Base-by-base conservation (phyloP, 2,329 filamentous ascomycete genomes). In the Sporothrix brunneoviolacea region DNA sequence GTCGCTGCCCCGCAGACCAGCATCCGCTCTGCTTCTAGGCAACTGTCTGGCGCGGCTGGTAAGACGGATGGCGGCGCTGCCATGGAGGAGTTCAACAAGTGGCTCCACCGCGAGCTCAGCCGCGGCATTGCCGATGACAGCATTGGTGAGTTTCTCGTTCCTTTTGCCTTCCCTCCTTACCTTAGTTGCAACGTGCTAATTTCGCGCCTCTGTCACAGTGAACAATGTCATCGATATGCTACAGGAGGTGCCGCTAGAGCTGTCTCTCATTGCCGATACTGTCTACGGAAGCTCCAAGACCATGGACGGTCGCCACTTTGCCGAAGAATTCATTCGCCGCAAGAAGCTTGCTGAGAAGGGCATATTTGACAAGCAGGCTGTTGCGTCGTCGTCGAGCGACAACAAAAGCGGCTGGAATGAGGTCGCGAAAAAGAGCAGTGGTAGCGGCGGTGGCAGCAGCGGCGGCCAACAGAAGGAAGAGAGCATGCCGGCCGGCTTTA, bases 281-380 rank as follows among this genome's bases (percentile, higher is more conserved):
- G 86, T 97, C 19, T 95, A 97, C 68, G 81, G 82, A 52, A 86
- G 82, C 64, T 94, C 88, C 2, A 86, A 84, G 61, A 94, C 91
- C 1, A 88, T 98, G 68, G 90, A 98, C 62, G 90, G 88, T 0
- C 86, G 87, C 44, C 89, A 94, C 62, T 97, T 97, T 63, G 90
- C 89, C 0, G 88, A 95, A 53, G 93, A 98, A 66, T 98, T 93
- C 63, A 80, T 97, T 53, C 86, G 91, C 30, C 90, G 91, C 60
- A 91, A 91, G 70, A 94, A 87, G 75, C 80, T 94, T 1, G 91
- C 93, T 0, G 91, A 97, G 59, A 93, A 91, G 72, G 93, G 93
- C 35, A 79, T 96, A 36, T 56, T 67, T 2, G 75, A 95, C 16
- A 86, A 90, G 65, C 84, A 88, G 60, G 75, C 81, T 15, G 74